These are phyloP conservation scores for Fusarium hostae DNA, from an alignment of 2,329 filamentous ascomycete species.

Conservation along the genomic window DNA sequence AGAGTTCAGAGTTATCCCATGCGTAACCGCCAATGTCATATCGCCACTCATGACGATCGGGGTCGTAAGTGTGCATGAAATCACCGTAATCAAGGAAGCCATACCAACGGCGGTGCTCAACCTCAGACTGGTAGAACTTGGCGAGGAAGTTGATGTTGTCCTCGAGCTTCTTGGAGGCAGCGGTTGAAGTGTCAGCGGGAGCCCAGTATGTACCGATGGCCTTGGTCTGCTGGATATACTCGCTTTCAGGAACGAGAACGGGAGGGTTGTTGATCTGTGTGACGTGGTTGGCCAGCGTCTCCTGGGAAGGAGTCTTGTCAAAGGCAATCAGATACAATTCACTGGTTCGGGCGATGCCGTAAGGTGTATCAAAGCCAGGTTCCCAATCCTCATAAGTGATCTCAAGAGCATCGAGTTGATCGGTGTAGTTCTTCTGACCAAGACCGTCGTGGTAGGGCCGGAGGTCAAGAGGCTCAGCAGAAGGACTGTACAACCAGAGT, in stretches of 20 bases:
- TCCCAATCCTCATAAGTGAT: constrained; percentile 74
- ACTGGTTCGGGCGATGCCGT: constrained; percentile 68
- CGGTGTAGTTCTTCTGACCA: constrained; percentile 63
- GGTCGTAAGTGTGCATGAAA: constrained; percentile 71
- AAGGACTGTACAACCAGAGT: constrained; percentile 69
- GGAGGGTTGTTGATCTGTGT: constrained; percentile 63
- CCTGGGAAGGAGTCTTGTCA: constrained; percentile 61
- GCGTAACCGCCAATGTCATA: constrained; percentile 73
- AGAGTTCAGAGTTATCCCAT: constrained; percentile 74
- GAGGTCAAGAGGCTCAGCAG: constrained; percentile 65
- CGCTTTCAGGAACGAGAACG: constrained; percentile 59
- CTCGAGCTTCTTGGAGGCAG: constrained; percentile 55
- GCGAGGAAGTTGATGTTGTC: constrained; percentile 65
- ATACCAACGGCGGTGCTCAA: constrained; percentile 69
- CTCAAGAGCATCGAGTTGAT: constrained; percentile 69
- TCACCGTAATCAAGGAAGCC: constrained; percentile 72
- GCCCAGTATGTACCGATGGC: constrained; percentile 68
- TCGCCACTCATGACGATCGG: constrained; percentile 68
- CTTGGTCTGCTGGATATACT: constrained; percentile 62
- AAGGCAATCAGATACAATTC: constrained; percentile 66
- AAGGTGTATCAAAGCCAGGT: constrained; percentile 63
- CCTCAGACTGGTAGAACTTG: constrained; percentile 65
- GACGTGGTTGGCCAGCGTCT: constrained; percentile 57
- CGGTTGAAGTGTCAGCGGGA: constrained; percentile 48
- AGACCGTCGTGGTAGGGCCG: constrained; percentile 68